These are phyloP conservation scores for Hyphodiscus hymeniophilus DNA, from an alignment of 495 filamentous ascomycete species.

Conservation along the genomic window DNA sequence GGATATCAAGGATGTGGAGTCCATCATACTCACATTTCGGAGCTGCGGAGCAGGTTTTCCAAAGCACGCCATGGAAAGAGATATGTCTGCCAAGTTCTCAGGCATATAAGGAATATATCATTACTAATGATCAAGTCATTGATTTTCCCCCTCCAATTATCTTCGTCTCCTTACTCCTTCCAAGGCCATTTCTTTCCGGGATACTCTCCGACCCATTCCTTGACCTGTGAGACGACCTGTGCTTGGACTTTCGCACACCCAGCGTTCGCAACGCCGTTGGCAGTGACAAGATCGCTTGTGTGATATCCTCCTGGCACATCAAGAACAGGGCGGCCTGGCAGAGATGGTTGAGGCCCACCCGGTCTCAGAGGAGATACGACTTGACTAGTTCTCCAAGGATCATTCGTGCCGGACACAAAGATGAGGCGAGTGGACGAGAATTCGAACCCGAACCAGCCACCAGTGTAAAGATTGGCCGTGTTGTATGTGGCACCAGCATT, in stretches of 20 bases:
- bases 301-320: slow-evolving; percentile 46
- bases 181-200: no score
- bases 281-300: slow-evolving; percentile 18
- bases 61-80: no score
- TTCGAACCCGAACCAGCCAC: slow-evolving; percentile 52
- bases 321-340: slow-evolving; percentile 35
- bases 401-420: slow-evolving; percentile 56
- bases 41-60: no score
- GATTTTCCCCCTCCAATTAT: no score
- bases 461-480: slow-evolving; percentile 51
- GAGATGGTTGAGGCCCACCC: slow-evolving; percentile 42
- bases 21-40: no score
- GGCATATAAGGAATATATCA: no score
- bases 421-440: slow-evolving; percentile 49
- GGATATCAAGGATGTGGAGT: no score
- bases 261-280: slow-evolving; percentile 18
- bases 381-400: slow-evolving; percentile 49
- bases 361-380: slow-evolving; percentile 45
- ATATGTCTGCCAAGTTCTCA: no score
- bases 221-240: slow-evolving; percentile 21
- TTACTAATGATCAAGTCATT: no score
- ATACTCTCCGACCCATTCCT: slow-evolving; percentile 20
- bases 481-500: slow-evolving; percentile 36
- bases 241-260: slow-evolving; percentile 22
- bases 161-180: no score